A percentile compares a stretch with the other conserved stretches of the same genome.
Conservation (phyloP, 768 basidiomycete species). For the Leccinum broughii region DNA sequence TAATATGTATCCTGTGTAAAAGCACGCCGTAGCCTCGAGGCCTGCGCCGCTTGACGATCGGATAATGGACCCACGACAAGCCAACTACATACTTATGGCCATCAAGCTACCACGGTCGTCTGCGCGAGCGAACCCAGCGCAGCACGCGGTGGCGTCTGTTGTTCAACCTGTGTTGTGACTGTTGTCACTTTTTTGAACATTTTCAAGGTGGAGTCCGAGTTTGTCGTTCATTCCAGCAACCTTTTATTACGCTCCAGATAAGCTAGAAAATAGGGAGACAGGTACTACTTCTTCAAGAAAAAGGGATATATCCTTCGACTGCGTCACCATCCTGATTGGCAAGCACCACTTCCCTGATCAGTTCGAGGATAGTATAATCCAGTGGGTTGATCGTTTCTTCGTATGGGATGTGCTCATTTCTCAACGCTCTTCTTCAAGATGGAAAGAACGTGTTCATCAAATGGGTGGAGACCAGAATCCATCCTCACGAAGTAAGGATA, state of each 20-base stretch:
- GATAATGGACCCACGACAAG: too few species aligned
- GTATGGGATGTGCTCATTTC: background rate
- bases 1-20: too few species aligned
- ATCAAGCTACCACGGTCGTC: too few species aligned
- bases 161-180: too few species aligned
- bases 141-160: too few species aligned
- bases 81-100: too few species aligned
- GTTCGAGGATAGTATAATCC: constrained; percentile 12
- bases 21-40: too few species aligned
- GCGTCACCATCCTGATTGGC: constrained; percentile 28
- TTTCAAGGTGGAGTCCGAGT: too few species aligned
- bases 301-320: constrained; percentile 25
- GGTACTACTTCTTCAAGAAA: constrained; percentile 16
- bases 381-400: constrained; percentile 3
- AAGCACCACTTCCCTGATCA: constrained; percentile 12
- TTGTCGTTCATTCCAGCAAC: background rate
- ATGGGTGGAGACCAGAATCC: background rate
- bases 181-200: too few species aligned
- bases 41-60: too few species aligned
- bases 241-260: background rate
- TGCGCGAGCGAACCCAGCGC: too few species aligned
- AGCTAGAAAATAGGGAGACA: background rate
- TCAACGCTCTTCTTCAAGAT: constrained; percentile 5
- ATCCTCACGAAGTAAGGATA: constrained; percentile 8
- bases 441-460: constrained; percentile 19